Base-by-base conservation (phyloP, 2,329 filamentous ascomycete genomes). In the Aspergillus luchuensis region DNA sequence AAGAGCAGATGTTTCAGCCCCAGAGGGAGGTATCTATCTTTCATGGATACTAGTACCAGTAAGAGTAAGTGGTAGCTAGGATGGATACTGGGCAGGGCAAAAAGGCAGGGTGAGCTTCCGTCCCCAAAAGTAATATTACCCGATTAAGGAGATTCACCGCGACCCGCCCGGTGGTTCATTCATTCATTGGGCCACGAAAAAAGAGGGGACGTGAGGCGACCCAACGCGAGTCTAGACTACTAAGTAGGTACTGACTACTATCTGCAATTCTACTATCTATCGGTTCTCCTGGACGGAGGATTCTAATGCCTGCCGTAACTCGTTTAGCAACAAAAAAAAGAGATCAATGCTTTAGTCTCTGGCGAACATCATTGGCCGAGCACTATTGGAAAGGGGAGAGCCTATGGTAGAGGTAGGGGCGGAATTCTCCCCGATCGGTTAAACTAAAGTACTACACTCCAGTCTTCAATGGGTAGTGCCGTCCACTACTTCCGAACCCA, bases 141-240 rank as follows among this genome's bases (percentile, higher is more conserved):
- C 48, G 28, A 57, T 62, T 57, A 39, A 41, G 58, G 33, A 30
- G 28, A 21, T 25, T 48, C 21, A 50, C 13, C 36, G 43, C 25
- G 53, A 43, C 41, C 25, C 53, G 39, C 53, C 53, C 39, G 25
- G 30, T 13, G 51, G 23, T 41, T 57, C 39, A 54, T 54, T 57
- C 39, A 54, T 54, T 54, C 39, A 54, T 54, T 54, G 51, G 51
- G 51, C 39, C 39, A 56, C 25, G 56, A 48, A 48, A 48, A 36
- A 36, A 19, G 57, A 59, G 56, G 57, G 38, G 57, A 59, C 48
- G 51, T 54, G 57, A 63, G 58, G 51, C 61, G 51, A 58, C 39
- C 39, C 53, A 19, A 56, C 15, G 23, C 23, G 17, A 58, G 51
- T 61, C 61, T 60, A 58, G 58, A 59, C 45, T 49, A 23, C 6